Conservation (phyloP, 768 basidiomycete genomes). For the Lactarius sp. region DNA sequence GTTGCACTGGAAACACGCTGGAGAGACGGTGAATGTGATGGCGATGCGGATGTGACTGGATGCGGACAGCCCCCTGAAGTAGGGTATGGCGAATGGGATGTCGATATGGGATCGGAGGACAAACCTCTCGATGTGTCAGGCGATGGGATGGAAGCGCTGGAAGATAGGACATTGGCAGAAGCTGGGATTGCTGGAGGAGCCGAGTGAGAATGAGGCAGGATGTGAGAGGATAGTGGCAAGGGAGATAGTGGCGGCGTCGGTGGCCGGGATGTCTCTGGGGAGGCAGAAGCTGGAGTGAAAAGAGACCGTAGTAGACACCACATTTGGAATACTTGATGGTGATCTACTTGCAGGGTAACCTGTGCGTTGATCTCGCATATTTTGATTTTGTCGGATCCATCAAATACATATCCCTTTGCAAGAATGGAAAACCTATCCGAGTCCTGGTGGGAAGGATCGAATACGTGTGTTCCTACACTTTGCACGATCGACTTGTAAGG, state of each 20-base stretch:
- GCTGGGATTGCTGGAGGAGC: slow-evolving; percentile 40
- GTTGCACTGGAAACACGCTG: slow-evolving; percentile 13
- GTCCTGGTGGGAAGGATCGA: slow-evolving; percentile 37
- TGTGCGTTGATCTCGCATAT: slow-evolving; percentile 62
- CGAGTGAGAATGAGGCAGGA: slow-evolving; percentile 37
- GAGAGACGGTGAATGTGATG: slow-evolving; percentile 24
- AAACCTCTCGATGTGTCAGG: slow-evolving; percentile 23
- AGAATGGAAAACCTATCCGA: slow-evolving; percentile 50
- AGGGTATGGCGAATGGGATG: slow-evolving; percentile 4
- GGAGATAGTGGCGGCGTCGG: slow-evolving; percentile 27
- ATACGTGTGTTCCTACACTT: slow-evolving; percentile 49
- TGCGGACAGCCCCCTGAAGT: slow-evolving; percentile 14
- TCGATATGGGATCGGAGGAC: slow-evolving; percentile 31
- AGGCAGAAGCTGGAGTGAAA: slow-evolving; percentile 40
- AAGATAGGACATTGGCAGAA: slow-evolving; percentile 27
- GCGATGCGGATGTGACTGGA: slow-evolving; percentile 3
- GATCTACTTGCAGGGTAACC: slow-evolving; percentile 52
- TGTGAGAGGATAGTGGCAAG: slow-evolving; percentile 26
- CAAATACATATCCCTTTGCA: slow-evolving; percentile 57
- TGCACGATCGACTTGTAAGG: slow-evolving; percentile 49
- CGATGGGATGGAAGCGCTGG: slow-evolving; percentile 23
- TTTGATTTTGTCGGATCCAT: slow-evolving; percentile 40
- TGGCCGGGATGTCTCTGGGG: slow-evolving; percentile 30
- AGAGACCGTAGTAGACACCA: slow-evolving; percentile 64
- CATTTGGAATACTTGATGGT: slow-evolving; percentile 51